A percentile compares a stretch with the other conserved stretches of the same genome.
These are phyloP conservation scores for Globisporangium splendens DNA, from an alignment of 352 stramenopile genomes.

Conservation along the genomic window DNA sequence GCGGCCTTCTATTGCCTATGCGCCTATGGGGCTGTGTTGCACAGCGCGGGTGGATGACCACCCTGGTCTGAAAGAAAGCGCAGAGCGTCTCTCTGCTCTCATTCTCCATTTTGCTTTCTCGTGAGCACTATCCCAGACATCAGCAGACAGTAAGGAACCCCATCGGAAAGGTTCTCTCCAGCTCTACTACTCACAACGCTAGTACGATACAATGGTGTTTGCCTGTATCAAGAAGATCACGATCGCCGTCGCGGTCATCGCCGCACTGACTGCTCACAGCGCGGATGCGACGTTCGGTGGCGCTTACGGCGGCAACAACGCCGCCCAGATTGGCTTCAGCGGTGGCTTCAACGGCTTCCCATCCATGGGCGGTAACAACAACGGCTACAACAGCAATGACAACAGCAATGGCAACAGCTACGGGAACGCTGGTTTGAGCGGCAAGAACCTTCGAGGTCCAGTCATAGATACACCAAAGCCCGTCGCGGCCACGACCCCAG, in stretches of 20 bases:
- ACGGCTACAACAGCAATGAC: neutral
- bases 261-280: conserved; percentile 10
- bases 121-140: too few relatives aligned
- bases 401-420: conserved; percentile 3
- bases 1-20: too few relatives aligned
- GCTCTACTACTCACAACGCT: too few relatives aligned
- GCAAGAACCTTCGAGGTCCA: conserved; percentile 13
- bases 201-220: conserved; percentile 12
- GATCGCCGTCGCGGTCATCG: conserved; percentile 14
- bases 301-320: conserved; percentile 8
- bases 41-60: too few relatives aligned
- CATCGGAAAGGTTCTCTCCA: too few relatives aligned
- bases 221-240: conserved; percentile 17
- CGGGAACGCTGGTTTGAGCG: neutral
- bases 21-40: too few relatives aligned
- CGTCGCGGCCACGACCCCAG: neutral
- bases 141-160: too few relatives aligned
- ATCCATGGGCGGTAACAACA: conserved; percentile 4
- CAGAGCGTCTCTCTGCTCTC: too few relatives aligned
- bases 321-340: conserved; percentile 3
- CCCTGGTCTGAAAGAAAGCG: too few relatives aligned
- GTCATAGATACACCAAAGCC: conserved; percentile 2
- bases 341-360: conserved; percentile 6
- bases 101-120: too few relatives aligned
- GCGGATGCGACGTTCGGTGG: conserved; percentile 11